Conservation (phyloP, 805 yeast genomes). For the Blastobotrys peoriensis region DNA sequence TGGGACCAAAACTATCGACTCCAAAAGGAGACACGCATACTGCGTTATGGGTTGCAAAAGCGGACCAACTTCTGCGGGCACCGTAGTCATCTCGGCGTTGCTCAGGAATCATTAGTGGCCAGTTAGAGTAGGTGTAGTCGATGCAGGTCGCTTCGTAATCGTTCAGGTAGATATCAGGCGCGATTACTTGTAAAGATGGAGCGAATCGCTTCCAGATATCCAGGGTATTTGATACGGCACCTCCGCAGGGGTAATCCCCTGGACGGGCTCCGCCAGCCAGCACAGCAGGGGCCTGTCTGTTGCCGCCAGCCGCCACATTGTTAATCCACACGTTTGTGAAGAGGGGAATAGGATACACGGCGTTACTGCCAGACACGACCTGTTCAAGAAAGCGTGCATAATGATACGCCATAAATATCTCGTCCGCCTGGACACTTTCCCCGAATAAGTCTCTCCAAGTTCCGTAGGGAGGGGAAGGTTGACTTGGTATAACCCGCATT, state of each 20-base stretch:
- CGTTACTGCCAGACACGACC: slow-evolving; percentile 11
- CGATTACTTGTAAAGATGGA: slow-evolving; percentile 6
- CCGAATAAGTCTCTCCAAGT: slow-evolving; percentile 17
- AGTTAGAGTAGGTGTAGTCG: slow-evolving; percentile 9
- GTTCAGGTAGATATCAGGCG: slow-evolving; percentile 17
- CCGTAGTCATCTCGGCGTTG: slow-evolving; percentile 19
- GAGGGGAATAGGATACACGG: slow-evolving; percentile 12
- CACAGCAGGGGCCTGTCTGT: slow-evolving; percentile 2
- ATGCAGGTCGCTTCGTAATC: slow-evolving; percentile 12
- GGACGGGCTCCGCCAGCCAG: slow-evolving; percentile 17
- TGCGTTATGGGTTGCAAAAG: slow-evolving; percentile 13
- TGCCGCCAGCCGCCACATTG: too few species aligned
- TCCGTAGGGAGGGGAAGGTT: too few species aligned
- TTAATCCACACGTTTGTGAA: slow-evolving; percentile 18
- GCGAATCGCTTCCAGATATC: slow-evolving; percentile 16
- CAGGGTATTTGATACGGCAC: slow-evolving; percentile 11
- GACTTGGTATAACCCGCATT: too few species aligned
- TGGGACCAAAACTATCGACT: slow-evolving; percentile 12
- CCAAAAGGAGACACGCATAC: slow-evolving; percentile 18
- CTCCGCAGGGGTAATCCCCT: slow-evolving; percentile 18
- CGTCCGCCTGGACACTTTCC: slow-evolving; percentile 8
- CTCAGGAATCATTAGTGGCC: slow-evolving; percentile 17
- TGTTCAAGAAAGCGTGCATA: slow-evolving; percentile 13
- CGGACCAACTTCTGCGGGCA: slow-evolving; percentile 13
- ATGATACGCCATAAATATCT: slow-evolving; percentile 19